Conservation (phyloP, 2,329 filamentous ascomycete species). For the Pestalotiopsis sp. region DNA sequence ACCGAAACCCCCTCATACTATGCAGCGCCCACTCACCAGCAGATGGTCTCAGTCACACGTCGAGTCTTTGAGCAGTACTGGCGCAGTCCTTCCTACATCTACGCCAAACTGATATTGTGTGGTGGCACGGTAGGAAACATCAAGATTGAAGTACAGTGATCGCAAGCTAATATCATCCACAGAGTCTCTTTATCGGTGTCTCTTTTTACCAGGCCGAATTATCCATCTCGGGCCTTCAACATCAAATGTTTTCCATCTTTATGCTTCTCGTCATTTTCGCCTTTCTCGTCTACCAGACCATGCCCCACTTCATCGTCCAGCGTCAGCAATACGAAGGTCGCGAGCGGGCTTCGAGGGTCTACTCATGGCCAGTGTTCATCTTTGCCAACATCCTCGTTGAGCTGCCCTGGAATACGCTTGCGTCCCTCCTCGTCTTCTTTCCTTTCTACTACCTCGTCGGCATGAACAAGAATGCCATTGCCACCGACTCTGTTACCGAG, state of each 20-base stretch:
- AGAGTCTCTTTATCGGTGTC: slow-evolving; percentile 76
- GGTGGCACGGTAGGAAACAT: slow-evolving; percentile 39
- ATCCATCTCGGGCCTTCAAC: slow-evolving; percentile 76
- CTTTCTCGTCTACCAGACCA: slow-evolving; percentile 75
- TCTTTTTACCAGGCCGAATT: slow-evolving; percentile 74
- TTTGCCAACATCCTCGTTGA: slow-evolving; percentile 81
- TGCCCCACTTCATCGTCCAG: slow-evolving; percentile 84
- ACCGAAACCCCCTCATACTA: slow-evolving; percentile 57
- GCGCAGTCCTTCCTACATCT: slow-evolving; percentile 87
- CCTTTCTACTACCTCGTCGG: slow-evolving; percentile 87
- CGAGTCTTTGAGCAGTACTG: slow-evolving; percentile 92
- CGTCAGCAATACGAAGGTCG: slow-evolving; percentile 84
- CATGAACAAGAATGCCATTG: slow-evolving; percentile 67
- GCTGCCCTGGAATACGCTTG: slow-evolving; percentile 78
- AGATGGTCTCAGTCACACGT: slow-evolving; percentile 66
- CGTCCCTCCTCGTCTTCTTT: slow-evolving; percentile 73
- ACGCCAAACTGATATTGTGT: slow-evolving; percentile 74
- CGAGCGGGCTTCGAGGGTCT: slow-evolving; percentile 80
- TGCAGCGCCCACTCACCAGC: slow-evolving; percentile 69
- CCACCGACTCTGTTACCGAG: slow-evolving; percentile 60
- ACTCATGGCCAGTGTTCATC: slow-evolving; percentile 85
- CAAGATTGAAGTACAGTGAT: not conserved
- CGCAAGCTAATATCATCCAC: not conserved
- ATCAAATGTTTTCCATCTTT: slow-evolving; percentile 86
- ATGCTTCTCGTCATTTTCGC: slow-evolving; percentile 82